Conservation (phyloP, 2,329 filamentous ascomycete species). For the Fusarium succisae region DNA sequence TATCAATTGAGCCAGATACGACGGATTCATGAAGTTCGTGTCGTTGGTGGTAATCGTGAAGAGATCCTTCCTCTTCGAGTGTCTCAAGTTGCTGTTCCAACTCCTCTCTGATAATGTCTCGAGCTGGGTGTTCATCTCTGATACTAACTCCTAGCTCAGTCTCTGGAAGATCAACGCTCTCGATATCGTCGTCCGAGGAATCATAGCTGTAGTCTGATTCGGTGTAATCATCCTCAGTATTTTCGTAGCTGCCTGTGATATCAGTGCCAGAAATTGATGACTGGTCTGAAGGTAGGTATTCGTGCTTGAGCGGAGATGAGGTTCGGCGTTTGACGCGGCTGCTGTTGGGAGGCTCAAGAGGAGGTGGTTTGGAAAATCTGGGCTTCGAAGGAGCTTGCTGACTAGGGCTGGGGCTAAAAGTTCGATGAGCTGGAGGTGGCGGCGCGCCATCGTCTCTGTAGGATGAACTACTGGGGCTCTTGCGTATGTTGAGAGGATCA, state of each 20-base stretch:
- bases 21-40: constrained; percentile 50
- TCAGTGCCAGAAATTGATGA: constrained; percentile 69
- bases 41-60: constrained; percentile 26
- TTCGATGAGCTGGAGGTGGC: constrained; percentile 64
- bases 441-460: constrained; percentile 65
- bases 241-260: constrained; percentile 61
- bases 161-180: constrained; percentile 68
- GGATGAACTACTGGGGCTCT: constrained; percentile 45
- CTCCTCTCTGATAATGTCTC: constrained; percentile 38
- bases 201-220: constrained; percentile 60
- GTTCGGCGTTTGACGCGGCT: constrained; percentile 71
- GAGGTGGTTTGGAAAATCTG: constrained; percentile 53
- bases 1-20: constrained; percentile 63
- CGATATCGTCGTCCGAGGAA: constrained; percentile 64
- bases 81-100: constrained; percentile 50
- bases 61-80: constrained; percentile 17
- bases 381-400: constrained; percentile 42
- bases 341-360: constrained; percentile 55
- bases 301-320: constrained; percentile 95
- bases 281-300: constrained; percentile 86
- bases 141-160: constrained; percentile 69
- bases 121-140: constrained; percentile 60
- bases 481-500: constrained; percentile 50
- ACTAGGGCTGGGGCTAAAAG: constrained; percentile 44
- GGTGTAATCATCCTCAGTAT: constrained; percentile 53